Evolutionary conservation across 2,329 filamentous ascomycete genomes (phyloP).

Genomic region (Neophaeococcomyces mojaviensis): DNA sequence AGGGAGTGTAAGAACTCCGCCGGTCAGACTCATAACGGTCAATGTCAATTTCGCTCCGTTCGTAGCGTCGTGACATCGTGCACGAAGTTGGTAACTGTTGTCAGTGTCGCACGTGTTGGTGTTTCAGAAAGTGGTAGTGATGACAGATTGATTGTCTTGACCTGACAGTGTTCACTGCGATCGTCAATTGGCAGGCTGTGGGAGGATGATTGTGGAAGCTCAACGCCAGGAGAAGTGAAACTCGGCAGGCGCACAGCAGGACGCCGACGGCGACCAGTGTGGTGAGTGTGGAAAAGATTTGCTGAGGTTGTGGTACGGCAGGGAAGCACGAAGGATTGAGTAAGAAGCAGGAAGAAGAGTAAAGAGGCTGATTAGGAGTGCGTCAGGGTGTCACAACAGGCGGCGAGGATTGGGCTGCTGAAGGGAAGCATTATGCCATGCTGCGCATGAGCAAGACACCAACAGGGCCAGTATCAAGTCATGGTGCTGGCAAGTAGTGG

Average conservation of each 20-base stretch:
- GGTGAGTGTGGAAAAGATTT: not conserved
- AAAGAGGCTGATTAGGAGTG: too few species aligned
- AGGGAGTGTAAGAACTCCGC: constrained; percentile 41
- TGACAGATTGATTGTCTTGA: too few species aligned
- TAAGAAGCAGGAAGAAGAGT: not conserved
- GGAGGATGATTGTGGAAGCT: too few species aligned
- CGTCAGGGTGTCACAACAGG: not conserved
- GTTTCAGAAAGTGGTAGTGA: too few species aligned
- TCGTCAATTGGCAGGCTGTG: too few species aligned
- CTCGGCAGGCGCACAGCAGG: not conserved
- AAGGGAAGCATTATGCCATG: not conserved
- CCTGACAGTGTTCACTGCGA: too few species aligned
- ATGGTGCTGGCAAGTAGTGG: too few species aligned
- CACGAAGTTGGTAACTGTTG: not conserved
- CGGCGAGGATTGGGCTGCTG: constrained; percentile 4
- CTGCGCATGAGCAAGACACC: too few species aligned
- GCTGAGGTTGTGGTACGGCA: not conserved
- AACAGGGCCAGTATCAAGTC: too few species aligned
- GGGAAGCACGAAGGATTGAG: not conserved
- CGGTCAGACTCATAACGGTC: constrained; percentile 42
- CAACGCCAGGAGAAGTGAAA: not conserved
- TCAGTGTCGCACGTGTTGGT: not conserved
- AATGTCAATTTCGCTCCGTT: constrained; percentile 31
- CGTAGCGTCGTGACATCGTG: constrained; percentile 38
- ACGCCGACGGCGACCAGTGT: not conserved